Evolutionary conservation across 176 grass and related monocot genomes (phyloP).

Genomic region (Raddia guianensis): DNA sequence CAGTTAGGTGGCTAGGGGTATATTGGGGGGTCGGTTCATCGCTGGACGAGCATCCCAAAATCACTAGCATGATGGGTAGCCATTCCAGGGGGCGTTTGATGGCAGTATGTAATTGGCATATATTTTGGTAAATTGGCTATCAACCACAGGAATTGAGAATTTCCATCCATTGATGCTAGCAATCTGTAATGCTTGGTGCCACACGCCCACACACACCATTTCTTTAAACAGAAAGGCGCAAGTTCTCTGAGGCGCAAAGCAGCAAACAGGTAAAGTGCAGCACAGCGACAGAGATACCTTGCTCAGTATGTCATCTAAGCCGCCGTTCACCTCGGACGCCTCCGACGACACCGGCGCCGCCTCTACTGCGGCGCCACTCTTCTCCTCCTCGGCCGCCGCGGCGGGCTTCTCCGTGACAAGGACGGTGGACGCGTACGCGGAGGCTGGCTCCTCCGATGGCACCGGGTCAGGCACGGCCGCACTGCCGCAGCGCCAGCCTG

Average conservation of each 20-base stretch:
- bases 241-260: background rate
- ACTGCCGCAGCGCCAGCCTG: slow-evolving; percentile 46
- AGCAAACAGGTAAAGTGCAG: background rate
- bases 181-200: background rate
- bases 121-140: background rate
- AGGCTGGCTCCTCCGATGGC: slow-evolving; percentile 44
- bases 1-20: too few relatives aligned
- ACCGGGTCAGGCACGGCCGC: slow-evolving; percentile 33
- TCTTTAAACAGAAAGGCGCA: background rate
- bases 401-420: slow-evolving; percentile 57
- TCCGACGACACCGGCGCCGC: slow-evolving; percentile 13
- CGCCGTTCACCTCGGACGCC: background rate
- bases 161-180: background rate
- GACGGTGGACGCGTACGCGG: slow-evolving; percentile 7
- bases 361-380: background rate
- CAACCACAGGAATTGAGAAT: background rate
- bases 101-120: background rate
- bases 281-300: slow-evolving; percentile 38
- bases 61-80: too few relatives aligned
- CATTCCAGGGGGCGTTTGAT: background rate
- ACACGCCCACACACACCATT: background rate
- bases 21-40: too few relatives aligned
- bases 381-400: slow-evolving; percentile 4
- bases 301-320: slow-evolving; percentile 42
- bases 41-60: too few relatives aligned